Base-by-base conservation (phyloP, 1,139 yeast genomes). In the Geotrichum reessii region DNA sequence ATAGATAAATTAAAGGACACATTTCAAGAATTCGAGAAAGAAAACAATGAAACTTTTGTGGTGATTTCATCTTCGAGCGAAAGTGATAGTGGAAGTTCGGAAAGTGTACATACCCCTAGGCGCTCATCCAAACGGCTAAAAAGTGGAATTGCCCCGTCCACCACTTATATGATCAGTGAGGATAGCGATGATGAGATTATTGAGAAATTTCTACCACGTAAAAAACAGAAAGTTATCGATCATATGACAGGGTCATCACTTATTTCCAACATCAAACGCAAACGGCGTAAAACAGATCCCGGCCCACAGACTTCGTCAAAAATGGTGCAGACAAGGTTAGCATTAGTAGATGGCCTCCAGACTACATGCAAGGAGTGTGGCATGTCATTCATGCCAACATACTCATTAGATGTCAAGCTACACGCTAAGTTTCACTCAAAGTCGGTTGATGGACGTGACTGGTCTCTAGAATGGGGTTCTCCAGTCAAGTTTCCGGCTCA, bases 351-450 rank as follows among this genome's bases (percentile, higher is more conserved):
- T 9, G 52, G 42, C 5, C 11, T 55, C 11, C 51, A 53, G 37
- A 72, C 70, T 8, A 77, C 82, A 0, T 85, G 91, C 65, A 61
- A 70, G 8, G 73, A 73, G 37, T 86, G 92, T 71, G 82, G 82
- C 6, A 84, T 85, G 89, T 75, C 86, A 2, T 85, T 80, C 66
- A 69, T 76, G 56, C 71, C 77, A 4, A 75, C 77, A 59, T 66
- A 82, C 12, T 68, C 74, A 14, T 67, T 73, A 24, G 91, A 85
- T 62, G 68, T 67, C 27, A 72, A 72, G 40, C 60, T 78, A 12
- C 93, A 86, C 64, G 66, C 71, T 0, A 75, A 73, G 63, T 81
- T 70, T 55, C 73, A 70, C 56, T 57, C 63, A 5, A 63, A 65
- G 77, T 69, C 91, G 79, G 65, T 67, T 67, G 50, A 71, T 71